Evolutionary conservation across 805 yeast genomes (phyloP).

Genomic region (Hanseniaspora mollemarum): DNA sequence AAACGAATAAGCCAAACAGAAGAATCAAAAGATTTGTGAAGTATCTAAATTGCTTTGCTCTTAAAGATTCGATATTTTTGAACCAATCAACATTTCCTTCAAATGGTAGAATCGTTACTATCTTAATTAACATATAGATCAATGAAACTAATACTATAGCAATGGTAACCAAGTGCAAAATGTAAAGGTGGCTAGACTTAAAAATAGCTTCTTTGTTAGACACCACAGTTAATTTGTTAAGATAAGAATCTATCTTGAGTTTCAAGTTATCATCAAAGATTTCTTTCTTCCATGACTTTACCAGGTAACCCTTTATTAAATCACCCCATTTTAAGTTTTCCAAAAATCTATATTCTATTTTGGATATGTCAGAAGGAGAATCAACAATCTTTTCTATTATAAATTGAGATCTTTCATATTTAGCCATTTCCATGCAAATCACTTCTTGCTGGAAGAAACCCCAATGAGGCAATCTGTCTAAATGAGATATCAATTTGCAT

Average conservation of each 20-base stretch:
- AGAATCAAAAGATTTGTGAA: not conserved
- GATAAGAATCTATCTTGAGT: not conserved
- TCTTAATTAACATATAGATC: not conserved
- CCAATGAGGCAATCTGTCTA: slow-evolving; percentile 67
- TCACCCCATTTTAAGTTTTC: slow-evolving; percentile 19
- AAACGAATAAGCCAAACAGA: not conserved
- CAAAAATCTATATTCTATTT: slow-evolving; percentile 21
- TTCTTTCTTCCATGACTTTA: slow-evolving; percentile 16
- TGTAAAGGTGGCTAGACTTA: slow-evolving; percentile 13
- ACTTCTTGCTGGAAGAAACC: slow-evolving; percentile 81
- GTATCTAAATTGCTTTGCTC: not conserved
- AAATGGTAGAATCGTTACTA: not conserved
- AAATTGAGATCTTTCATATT: slow-evolving; percentile 58
- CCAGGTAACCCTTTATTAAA: slow-evolving; percentile 21
- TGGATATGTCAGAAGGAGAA: slow-evolving; percentile 22
- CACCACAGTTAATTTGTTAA: not conserved
- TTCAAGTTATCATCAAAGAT: slow-evolving; percentile 14
- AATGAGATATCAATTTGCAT: slow-evolving; percentile 68
- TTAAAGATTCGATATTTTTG: not conserved
- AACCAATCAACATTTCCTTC: not conserved
- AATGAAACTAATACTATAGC: not conserved
- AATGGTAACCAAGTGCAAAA: slow-evolving; percentile 17
- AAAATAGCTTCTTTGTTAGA: slow-evolving; percentile 6
- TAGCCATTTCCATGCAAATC: slow-evolving; percentile 67
- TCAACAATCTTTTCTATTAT: slow-evolving; percentile 50